Evolutionary conservation across 306 rosid species (phyloP).

Genomic region (Rosa lucieae): DNA sequence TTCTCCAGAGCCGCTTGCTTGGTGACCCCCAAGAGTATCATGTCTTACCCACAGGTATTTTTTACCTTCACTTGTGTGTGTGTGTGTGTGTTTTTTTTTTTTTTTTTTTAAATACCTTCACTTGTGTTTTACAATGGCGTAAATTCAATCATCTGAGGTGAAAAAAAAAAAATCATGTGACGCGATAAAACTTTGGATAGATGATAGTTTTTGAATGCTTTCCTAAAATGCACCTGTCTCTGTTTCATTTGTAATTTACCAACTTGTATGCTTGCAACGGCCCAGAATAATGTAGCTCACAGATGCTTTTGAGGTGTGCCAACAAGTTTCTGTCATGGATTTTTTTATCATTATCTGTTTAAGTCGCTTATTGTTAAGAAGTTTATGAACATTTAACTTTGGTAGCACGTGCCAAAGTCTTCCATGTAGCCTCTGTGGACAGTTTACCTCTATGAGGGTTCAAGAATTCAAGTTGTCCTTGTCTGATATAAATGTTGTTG

Average conservation of each 20-base stretch:
- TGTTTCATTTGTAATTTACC: background rate
- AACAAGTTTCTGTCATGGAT: background rate
- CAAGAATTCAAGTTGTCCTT: background rate
- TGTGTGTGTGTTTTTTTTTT: too few relatives aligned
- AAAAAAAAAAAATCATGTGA: background rate
- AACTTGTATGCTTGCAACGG: slow-evolving; percentile 7
- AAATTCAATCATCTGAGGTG: background rate
- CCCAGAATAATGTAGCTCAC: background rate
- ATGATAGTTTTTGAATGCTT: background rate
- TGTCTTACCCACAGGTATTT: slow-evolving; percentile 95
- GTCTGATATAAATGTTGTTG: background rate
- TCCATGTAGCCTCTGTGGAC: background rate
- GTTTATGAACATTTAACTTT: background rate
- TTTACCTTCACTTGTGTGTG: background rate
- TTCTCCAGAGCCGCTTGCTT: slow-evolving; percentile 88
- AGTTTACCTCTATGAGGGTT: slow-evolving; percentile 5
- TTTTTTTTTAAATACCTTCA: background rate
- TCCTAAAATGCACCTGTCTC: background rate
- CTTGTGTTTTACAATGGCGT: slow-evolving; percentile 1
- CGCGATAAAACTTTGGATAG: background rate
- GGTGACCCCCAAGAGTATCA: slow-evolving; percentile 77
- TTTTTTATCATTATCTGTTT: background rate
- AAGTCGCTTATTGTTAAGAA: background rate
- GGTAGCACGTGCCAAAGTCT: background rate
- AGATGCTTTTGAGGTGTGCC: background rate